Percentiles rank a stretch among this genome's conserved stretches.
These are phyloP conservation scores for Xanthoconium separans DNA, from an alignment of 1,284 basidiomycete genomes.

Conservation along the genomic window DNA sequence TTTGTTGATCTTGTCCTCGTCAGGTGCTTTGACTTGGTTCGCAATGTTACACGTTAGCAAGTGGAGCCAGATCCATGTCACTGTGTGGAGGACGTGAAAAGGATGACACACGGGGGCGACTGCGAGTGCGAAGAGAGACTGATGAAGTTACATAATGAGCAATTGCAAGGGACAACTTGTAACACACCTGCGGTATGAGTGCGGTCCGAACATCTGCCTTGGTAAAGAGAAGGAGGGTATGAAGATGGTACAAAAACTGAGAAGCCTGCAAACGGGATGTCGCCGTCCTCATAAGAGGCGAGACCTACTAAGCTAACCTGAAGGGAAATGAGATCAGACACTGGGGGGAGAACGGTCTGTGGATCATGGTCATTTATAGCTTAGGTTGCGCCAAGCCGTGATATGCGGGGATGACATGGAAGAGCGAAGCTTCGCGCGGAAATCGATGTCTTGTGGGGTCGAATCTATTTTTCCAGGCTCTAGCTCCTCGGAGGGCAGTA, in stretches of 20 bases:
- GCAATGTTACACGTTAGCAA: conserved; percentile 39
- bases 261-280: neutral
- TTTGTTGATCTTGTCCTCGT: conserved; percentile 41
- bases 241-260: conserved; percentile 11
- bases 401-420: neutral
- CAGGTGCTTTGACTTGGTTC: conserved; percentile 38
- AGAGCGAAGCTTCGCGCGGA: neutral
- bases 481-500: too few species aligned
- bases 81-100: conserved; percentile 18
- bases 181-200: conserved; percentile 36
- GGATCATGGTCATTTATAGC: conserved; percentile 11
- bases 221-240: conserved; percentile 35
- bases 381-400: neutral
- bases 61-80: conserved; percentile 43
- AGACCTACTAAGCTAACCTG: neutral
- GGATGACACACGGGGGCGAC: conserved; percentile 7
- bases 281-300: neutral
- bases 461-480: neutral
- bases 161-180: neutral
- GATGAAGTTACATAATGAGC: neutral
- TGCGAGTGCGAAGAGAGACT: conserved; percentile 21
- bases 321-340: neutral
- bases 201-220: conserved; percentile 39
- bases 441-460: neutral
- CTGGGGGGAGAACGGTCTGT: neutral